Evolutionary conservation across 169 alveolate species (phyloP), one percentile per base, ranked within the genome.

Genomic region (Plasmodium sp.): DNA sequence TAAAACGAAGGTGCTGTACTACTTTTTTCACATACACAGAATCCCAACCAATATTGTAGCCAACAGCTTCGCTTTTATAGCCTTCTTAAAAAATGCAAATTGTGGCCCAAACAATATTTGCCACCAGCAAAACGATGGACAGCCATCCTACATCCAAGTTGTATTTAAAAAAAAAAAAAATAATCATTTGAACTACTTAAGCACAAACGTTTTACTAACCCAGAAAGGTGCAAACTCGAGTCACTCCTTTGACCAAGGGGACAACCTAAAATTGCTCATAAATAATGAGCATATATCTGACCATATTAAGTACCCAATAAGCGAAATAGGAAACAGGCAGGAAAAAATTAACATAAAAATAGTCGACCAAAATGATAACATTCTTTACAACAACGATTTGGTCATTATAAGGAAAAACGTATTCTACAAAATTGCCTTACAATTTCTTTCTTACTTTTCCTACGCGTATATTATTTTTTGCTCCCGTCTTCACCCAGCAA

Each of bases 281-380:
- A 84, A 84, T 33, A 84, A 84, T 36, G 31, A 73, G 1, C 31
- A 71, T 72, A 84, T 84, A 43, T 18, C 84, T n/a, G 79, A 34
- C 22, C 33, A 72, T 36, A 84, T 83, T 7, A 16, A 41, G 48
- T 84, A 84, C 51, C 14, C 27, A n/a, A 73, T 84, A 34, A 84
- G 27, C 2, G 93, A 84, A 84, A 84, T 84, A 41, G 93, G 93
- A 5, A 84, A 73, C 18, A 36, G 10, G 58, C 56, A 74, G 51
- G 84, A 84, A 84, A 71, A 7, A 4, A 74, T 84, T 39, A 84
- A 84, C 36, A 84, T 84, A n/a, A 71, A 84, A 84, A 84, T 84
- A 22, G 10, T 45, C 31, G 67, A 84, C 39, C 41, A 74, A 31
- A 45, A 72, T 27, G 33, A 48, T 45, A 71, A 84, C 10, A 41